Conservation (phyloP, 257 asterid species). For the Gentiana dahurica region DNA sequence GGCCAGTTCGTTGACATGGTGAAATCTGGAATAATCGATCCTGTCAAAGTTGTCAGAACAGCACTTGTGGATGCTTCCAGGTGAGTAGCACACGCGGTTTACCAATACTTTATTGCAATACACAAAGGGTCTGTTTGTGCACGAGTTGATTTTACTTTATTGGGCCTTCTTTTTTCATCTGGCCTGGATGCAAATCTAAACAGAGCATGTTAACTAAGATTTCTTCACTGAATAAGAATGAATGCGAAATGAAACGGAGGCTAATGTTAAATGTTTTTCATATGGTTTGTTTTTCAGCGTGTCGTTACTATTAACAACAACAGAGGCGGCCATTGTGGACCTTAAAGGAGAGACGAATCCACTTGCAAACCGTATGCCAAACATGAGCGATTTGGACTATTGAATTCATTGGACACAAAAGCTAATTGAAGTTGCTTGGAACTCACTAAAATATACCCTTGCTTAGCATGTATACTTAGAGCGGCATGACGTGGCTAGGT, state of each 20-base stretch:
- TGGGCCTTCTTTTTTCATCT: no score
- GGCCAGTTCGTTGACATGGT: constrained; percentile 71
- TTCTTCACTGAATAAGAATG: no score
- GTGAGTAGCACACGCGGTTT: constrained; percentile 20
- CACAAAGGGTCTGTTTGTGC: constrained; percentile 1
- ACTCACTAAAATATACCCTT: neutral
- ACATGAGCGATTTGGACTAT: constrained; percentile 36
- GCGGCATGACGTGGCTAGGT: no score
- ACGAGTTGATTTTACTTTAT: no score
- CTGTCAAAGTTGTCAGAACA: constrained; percentile 70
- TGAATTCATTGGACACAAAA: neutral
- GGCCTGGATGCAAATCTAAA: no score
- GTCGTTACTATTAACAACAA: constrained; percentile 57
- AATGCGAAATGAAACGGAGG: no score
- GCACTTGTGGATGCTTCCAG: constrained; percentile 77
- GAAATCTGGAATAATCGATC: constrained; percentile 75
- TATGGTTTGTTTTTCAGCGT: constrained; percentile 22
- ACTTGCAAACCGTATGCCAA: constrained; percentile 40
- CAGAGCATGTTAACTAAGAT: no score
- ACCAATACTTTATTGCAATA: neutral
- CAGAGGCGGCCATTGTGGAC: constrained; percentile 57
- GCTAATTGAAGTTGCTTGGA: neutral
- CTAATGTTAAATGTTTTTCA: no score
- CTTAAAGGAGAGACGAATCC: constrained; percentile 47
- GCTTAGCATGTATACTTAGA: neutral